Evolutionary conservation across 2,329 filamentous ascomycete species (phyloP), one percentile per base, ranked within the genome.

Genomic region (Pyricularia pennisetigena): DNA sequence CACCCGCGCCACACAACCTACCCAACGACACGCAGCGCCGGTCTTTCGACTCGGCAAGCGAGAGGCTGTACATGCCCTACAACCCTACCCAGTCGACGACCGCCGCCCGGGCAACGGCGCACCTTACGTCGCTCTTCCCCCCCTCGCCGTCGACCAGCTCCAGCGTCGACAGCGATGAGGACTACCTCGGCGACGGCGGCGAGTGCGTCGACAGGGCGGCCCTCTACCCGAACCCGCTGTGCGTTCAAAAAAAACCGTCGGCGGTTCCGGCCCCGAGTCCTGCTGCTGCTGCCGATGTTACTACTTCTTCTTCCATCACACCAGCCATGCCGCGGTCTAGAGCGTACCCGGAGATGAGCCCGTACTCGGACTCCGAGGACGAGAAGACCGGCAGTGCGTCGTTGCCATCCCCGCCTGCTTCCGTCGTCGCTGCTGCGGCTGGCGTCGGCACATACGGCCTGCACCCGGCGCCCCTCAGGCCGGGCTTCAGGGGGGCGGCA

Each of bases 261-360:
- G 9, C 32, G 10, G 32, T 6, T 35, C 32, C 32, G 10, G 32
- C 32, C 2, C 2, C 32, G 9, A n/a, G n/a, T n/a, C n/a, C n/a
- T n/a, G n/a, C n/a, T n/a, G n/a, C n/a, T n/a, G n/a, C n/a, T n/a
- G n/a, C n/a, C n/a, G n/a, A n/a, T n/a, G 32, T 12, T 35, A 5
- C 32, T 14, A 3, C 32, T 32, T 2, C 4, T 35, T 35, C 32
- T 24, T 61, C 24, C 23, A 16, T n/a, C 7, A 64, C 61, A 30
- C 57, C 68, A 12, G 32, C 65, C 54, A 57, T 65, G 54, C 65
- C 26, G 28, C 64, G 26, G 66, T 67, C 30, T 72, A 72, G 61
- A 70, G 71, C 3, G n/a, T 76, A 76, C 64, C 74, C 75, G 23
- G 68, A 72, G 30, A 72, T 76, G 74, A 74, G 72, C 67, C 74